A percentile compares a stretch with the other conserved stretches of the same genome.
These are phyloP conservation scores for Trichoderma parareesei DNA, from an alignment of 495 filamentous ascomycete species.

Conservation along the genomic window DNA sequence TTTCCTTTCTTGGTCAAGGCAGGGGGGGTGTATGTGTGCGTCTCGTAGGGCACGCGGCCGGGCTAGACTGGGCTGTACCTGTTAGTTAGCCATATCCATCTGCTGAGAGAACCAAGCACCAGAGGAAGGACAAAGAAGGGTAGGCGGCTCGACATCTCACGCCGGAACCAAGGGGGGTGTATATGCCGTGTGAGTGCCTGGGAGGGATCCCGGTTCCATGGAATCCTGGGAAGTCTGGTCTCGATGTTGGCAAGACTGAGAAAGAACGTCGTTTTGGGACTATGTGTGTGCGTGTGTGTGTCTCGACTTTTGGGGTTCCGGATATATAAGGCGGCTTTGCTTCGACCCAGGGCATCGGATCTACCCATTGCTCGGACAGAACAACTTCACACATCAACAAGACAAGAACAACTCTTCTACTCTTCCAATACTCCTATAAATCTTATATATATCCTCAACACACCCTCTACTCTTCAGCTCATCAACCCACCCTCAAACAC, in stretches of 20 bases:
- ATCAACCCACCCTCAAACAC: background rate
- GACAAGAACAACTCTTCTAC: background rate
- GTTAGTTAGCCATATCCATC: background rate
- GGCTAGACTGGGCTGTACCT: background rate
- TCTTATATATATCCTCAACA: background rate
- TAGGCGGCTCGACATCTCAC: background rate
- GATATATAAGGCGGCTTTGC: background rate
- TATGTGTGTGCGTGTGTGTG: background rate
- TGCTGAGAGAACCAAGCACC: background rate
- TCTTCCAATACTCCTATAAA: background rate
- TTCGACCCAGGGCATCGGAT: background rate
- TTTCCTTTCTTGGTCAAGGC: background rate
- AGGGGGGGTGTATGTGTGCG: background rate
- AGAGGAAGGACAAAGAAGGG: background rate
- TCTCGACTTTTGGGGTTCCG: background rate
- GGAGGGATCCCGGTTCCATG: background rate
- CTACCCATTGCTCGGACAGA: background rate
- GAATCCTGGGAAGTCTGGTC: background rate
- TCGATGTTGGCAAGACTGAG: background rate
- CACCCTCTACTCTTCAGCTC: background rate
- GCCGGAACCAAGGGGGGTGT: background rate
- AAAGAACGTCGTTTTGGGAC: background rate
- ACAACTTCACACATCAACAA: too few relatives aligned
- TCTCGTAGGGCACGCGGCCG: background rate
- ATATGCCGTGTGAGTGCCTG: too few relatives aligned